These are phyloP conservation scores for Immersiporthe knoxdaviesiana DNA, from an alignment of 2,329 filamentous ascomycete genomes.

Conservation along the genomic window DNA sequence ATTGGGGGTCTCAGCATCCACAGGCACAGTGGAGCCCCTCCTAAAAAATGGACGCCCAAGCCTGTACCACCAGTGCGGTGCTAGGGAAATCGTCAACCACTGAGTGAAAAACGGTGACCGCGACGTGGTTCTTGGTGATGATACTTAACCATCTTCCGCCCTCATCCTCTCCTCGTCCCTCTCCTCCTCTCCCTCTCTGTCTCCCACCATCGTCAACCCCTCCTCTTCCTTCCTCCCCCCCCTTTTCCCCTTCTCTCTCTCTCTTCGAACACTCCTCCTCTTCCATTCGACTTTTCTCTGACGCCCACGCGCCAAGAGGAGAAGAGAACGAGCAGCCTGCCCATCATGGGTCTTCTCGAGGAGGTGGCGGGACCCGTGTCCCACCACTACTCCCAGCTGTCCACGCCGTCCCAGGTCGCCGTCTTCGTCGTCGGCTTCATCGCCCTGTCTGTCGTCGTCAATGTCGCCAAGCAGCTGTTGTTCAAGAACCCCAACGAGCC, in stretches of 20 bases:
- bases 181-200: not conserved
- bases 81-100: constrained; percentile 1
- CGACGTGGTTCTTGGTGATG: not conserved
- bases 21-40: not conserved
- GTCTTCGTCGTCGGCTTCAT: constrained; percentile 50
- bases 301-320: constrained; percentile 20
- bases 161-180: not conserved
- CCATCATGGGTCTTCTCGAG: constrained; percentile 59
- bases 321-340: not conserved
- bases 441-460: constrained; percentile 67
- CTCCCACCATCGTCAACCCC: not conserved
- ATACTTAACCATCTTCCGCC: not conserved
- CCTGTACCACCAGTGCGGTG: not conserved
- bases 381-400: constrained; percentile 54
- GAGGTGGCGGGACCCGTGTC: constrained; percentile 54
- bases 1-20: not conserved
- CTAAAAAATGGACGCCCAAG: not conserved
- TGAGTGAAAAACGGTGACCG: not conserved
- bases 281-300: not conserved
- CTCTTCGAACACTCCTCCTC: not conserved
- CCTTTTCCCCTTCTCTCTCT: not conserved
- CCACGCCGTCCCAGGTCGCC: constrained; percentile 51
- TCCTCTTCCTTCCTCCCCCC: not conserved
- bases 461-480: constrained; percentile 78
- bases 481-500: constrained; percentile 82